Base-by-base conservation (phyloP, 2,329 filamentous ascomycete species). In the Epichloe aotearoae region DNA sequence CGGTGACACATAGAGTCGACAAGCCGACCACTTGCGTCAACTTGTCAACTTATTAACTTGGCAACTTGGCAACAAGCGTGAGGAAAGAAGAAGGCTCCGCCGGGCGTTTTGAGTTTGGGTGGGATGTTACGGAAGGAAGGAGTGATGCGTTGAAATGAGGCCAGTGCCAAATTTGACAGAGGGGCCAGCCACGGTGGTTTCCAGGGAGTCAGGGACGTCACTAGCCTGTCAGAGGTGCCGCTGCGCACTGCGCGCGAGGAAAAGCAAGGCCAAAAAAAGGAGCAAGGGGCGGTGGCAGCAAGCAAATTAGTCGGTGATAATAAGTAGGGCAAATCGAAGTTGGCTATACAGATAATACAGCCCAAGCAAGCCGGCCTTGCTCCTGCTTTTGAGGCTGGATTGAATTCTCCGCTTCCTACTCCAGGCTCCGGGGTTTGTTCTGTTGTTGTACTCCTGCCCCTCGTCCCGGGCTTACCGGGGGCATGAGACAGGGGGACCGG, bases 381-480 rank as follows among this genome's bases (percentile, higher is more conserved):
- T 30, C 26, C 26, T 20, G 38, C 34, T 38, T 49, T 42, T 20
- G 40, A 38, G 20, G 19, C 2, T 14, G 34, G n/a, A 36, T 10
- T 37, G 19, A 42, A 8, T 33, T 37, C 12, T 23, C 39, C 42
- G 7, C 19, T 38, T 19, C 15, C 12, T 44, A 19, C 40, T 30
- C 26, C 26, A 30, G 30, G 10, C 10, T 30, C 30, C 30, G 8
- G 30, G 30, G 3, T 30, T 30, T 30, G 10, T 4, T 11, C 42
- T 40, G 17, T 8, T 26, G 6, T 26, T 8, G 23, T 26, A 10
- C n/a, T 20, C 37, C 45, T 46, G 43, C 26, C 49, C 44, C 38
- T 37, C 30, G 43, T 33, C 37, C 49, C 49, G 49, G 47, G 19
- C 37, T 30, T 51, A 23, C 49, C 49, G 49, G 49, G 10, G 10